Evolutionary conservation across 2,329 filamentous ascomycete genomes (phyloP).

Genomic region (Diplodia intermedia): DNA sequence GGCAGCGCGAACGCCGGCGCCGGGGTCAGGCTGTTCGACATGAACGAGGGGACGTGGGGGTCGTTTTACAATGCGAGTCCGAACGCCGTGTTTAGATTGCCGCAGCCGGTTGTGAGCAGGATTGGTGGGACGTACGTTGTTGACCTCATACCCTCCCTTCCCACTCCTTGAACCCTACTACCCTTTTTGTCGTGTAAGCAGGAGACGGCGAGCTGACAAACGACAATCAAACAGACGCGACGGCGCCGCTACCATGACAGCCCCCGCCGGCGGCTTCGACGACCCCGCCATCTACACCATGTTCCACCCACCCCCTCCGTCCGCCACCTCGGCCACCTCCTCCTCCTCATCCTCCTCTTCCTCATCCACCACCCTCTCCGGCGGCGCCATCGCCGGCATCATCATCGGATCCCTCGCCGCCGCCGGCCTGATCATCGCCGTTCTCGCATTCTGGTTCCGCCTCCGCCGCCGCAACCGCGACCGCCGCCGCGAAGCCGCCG

Average conservation of each 20-base stretch:
- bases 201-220: too few relatives aligned
- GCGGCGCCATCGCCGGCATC: not conserved
- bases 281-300: constrained; percentile 30
- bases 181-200: too few relatives aligned
- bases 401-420: constrained; percentile 26
- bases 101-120: constrained; percentile 1
- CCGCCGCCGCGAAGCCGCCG: not conserved
- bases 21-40: constrained; percentile 35
- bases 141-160: not conserved
- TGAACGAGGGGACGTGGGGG: constrained; percentile 36
- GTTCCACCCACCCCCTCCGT: constrained; percentile 10
- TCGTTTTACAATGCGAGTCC: not conserved
- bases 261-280: constrained; percentile 25
- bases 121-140: constrained; percentile 31
- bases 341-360: not conserved
- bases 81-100: not conserved
- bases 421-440: not conserved
- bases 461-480: not conserved
- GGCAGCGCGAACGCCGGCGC: not conserved
- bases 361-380: not conserved
- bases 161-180: too few relatives aligned
- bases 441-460: not conserved
- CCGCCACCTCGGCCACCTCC: not conserved
- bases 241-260: constrained; percentile 30
- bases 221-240: not conserved